These are phyloP conservation scores for Penicillium capsulatum DNA, from an alignment of 2,329 filamentous ascomycete species.

Conservation along the genomic window DNA sequence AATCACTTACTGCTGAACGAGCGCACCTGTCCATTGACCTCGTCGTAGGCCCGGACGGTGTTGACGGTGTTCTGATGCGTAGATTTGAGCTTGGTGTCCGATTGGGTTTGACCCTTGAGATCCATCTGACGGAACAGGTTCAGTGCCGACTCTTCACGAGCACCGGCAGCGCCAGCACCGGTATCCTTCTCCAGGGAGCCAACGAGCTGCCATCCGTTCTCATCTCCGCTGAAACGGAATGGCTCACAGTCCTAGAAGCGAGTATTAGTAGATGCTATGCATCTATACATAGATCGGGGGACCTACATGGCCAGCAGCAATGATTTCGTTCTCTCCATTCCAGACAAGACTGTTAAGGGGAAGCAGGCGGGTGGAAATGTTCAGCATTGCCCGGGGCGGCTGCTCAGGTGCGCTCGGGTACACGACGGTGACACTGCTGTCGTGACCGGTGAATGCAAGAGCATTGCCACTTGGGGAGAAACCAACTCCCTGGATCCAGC, in stretches of 20 bases:
- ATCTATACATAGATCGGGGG: not conserved
- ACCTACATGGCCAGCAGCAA: slow-evolving; percentile 80
- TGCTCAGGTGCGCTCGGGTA: slow-evolving; percentile 91
- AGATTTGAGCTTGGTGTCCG: slow-evolving; percentile 91
- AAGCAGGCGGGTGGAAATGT: slow-evolving; percentile 80
- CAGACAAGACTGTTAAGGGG: slow-evolving; percentile 92
- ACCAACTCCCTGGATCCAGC: slow-evolving; percentile 89
- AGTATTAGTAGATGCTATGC: slow-evolving; percentile 2
- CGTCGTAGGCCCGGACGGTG: slow-evolving; percentile 73
- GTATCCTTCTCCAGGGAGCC: slow-evolving; percentile 76
- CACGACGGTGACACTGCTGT: slow-evolving; percentile 93
- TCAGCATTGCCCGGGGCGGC: slow-evolving; percentile 83
- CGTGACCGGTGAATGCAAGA: slow-evolving; percentile 90
- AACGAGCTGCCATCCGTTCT: slow-evolving; percentile 75
- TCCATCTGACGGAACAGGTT: slow-evolving; percentile 99
- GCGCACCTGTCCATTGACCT: slow-evolving; percentile 58
- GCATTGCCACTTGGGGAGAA: slow-evolving; percentile 91
- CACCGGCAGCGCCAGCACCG: slow-evolving; percentile 54
- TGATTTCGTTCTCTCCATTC: slow-evolving; percentile 87
- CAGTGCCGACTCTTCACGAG: slow-evolving; percentile 82
- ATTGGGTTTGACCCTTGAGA: slow-evolving; percentile 84
- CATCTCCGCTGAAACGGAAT: slow-evolving; percentile 77
- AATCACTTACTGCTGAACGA: slow-evolving; percentile 77
- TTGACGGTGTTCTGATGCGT: slow-evolving; percentile 95
- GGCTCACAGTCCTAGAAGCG: slow-evolving; percentile 64